phyloP scores from a whole-genome alignment of 257 asterid genomes.

The Paraleonurus japonicus region DNA sequence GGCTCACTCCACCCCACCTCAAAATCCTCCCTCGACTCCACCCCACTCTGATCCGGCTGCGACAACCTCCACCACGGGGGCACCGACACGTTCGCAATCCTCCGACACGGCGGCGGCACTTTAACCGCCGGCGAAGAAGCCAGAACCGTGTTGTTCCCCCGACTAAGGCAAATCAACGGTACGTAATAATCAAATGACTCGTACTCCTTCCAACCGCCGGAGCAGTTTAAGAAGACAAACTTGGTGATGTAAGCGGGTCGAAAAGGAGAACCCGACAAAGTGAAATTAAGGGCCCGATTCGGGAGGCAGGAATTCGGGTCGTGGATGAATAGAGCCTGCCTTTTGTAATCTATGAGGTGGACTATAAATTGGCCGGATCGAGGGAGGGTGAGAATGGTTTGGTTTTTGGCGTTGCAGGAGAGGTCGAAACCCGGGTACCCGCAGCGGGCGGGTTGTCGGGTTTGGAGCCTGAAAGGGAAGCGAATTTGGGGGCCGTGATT shows the following conservation, averaged over 20 bases:
- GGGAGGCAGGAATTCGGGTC: slow-evolving; percentile 57
- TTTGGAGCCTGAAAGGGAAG: slow-evolving; percentile 59
- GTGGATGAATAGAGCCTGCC: slow-evolving; percentile 35
- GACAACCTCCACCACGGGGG: slow-evolving; percentile 29
- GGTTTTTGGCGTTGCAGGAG: slow-evolving; percentile 43
- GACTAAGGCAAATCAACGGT: slow-evolving; percentile 33
- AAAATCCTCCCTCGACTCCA: slow-evolving; percentile 29
- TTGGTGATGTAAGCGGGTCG: not conserved
- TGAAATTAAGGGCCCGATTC: slow-evolving; percentile 39
- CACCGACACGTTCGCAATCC: slow-evolving; percentile 28
- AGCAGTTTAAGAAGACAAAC: slow-evolving; percentile 43
- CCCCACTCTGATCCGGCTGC: slow-evolving; percentile 25
- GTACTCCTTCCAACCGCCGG: slow-evolving; percentile 21
- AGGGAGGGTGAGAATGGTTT: slow-evolving; percentile 51
- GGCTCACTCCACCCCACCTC: slow-evolving; percentile 50
- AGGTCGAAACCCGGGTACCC: slow-evolving; percentile 69
- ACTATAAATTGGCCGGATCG: slow-evolving; percentile 56
- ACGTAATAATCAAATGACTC: not conserved
- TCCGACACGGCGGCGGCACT: slow-evolving; percentile 37
- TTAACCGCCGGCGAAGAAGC: slow-evolving; percentile 14
- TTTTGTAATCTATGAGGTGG: slow-evolving; percentile 37
- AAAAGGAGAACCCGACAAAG: slow-evolving; percentile 37
- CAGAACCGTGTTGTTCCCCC: slow-evolving; percentile 30
- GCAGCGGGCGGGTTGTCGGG: slow-evolving; percentile 38
- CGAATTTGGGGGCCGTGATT: slow-evolving; percentile 42